Percentiles rank a stretch among this genome's conserved stretches.
These are phyloP conservation scores for Biscutella laevigata DNA, from an alignment of 441 rosid species.

Conservation along the genomic window DNA sequence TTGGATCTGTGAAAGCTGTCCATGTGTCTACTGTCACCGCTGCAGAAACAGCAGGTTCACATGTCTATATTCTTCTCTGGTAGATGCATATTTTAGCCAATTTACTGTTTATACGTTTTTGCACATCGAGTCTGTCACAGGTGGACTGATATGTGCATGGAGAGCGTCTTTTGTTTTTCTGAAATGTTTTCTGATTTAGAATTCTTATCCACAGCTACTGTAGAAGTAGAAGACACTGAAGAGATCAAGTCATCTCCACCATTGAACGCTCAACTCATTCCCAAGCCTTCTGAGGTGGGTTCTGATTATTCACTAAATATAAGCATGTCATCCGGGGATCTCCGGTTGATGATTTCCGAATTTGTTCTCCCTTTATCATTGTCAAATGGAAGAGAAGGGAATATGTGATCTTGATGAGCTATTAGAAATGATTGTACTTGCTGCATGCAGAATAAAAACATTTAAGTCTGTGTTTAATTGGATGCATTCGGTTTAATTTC, in stretches of 20 bases:
- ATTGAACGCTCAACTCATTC: conserved; percentile 47
- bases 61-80: not conserved
- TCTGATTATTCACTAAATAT: conserved; percentile 4
- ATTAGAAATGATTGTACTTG: not conserved
- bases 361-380: not conserved
- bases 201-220: conserved; percentile 25
- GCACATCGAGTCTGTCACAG: not conserved
- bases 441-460: not conserved
- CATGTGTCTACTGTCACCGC: conserved; percentile 27
- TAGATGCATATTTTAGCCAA: not conserved
- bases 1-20: conserved; percentile 28
- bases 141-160: not conserved
- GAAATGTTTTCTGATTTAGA: not conserved
- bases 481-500: not conserved
- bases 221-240: conserved; percentile 26
- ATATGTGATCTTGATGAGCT: not conserved
- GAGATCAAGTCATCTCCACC: conserved; percentile 35
- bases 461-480: not conserved
- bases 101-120: not conserved
- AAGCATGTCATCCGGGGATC: not conserved
- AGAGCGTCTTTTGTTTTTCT: not conserved
- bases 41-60: conserved; percentile 30
- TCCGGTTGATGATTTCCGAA: not conserved
- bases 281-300: conserved; percentile 54
- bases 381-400: not conserved